Percentiles rank a stretch among this genome's conserved stretches.
phyloP scores from a whole-genome alignment of 2,329 filamentous ascomycete species.

The Epichloe scottii region DNA sequence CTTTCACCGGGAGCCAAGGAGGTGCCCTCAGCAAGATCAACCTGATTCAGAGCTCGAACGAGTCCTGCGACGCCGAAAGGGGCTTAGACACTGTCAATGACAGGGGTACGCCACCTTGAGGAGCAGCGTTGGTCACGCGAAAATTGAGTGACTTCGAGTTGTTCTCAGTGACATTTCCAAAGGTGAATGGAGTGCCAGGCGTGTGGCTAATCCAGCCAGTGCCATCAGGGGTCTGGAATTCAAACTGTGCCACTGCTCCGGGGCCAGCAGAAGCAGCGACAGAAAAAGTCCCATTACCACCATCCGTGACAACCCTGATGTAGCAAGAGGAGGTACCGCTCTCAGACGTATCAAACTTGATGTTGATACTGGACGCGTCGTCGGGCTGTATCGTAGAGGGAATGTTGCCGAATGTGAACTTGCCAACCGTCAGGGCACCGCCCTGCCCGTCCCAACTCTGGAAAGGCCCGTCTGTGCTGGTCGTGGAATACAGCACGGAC shows the following conservation, averaged over 20 bases:
- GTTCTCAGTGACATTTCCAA: constrained; percentile 43
- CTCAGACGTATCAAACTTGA: constrained; percentile 33
- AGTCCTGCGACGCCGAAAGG: constrained; percentile 43
- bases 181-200: constrained; percentile 32
- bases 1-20: constrained; percentile 35
- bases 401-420: constrained; percentile 35
- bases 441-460: constrained; percentile 22
- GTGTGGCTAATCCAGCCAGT: constrained; percentile 36
- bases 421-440: constrained; percentile 26
- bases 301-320: constrained; percentile 32
- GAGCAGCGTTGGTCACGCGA: constrained; percentile 39
- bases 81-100: constrained; percentile 49
- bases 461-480: constrained; percentile 32
- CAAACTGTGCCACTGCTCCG: constrained; percentile 34
- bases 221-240: constrained; percentile 42
- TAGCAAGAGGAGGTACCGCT: constrained; percentile 38
- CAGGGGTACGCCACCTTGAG: constrained; percentile 30
- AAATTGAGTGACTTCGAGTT: constrained; percentile 33
- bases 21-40: constrained; percentile 46
- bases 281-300: constrained; percentile 35
- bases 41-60: constrained; percentile 39
- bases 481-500: constrained; percentile 30
- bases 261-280: constrained; percentile 37
- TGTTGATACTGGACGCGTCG: constrained; percentile 23
- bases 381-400: constrained; percentile 31